Percentiles rank a stretch among this genome's conserved stretches.
Evolutionary conservation across 495 filamentous ascomycete genomes (phyloP).

Genomic region (Hypoxylon fragiforme): DNA sequence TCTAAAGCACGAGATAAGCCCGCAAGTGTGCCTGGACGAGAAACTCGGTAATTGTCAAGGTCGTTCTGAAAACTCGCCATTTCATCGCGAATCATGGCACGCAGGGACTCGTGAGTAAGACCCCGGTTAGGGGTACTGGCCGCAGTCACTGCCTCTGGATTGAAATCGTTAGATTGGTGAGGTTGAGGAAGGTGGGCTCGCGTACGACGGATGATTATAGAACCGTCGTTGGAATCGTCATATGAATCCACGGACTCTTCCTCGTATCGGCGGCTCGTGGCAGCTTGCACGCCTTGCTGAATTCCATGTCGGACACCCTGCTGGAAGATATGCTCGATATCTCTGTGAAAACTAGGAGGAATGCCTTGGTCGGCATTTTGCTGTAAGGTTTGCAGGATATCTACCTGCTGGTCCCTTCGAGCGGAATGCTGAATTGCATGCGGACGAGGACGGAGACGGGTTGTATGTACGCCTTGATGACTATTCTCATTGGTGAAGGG

Average conservation of each 20-base stretch:
- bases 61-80: constrained; percentile 11
- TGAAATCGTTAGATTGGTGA: neutral
- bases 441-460: no score
- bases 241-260: neutral
- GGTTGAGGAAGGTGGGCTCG: neutral
- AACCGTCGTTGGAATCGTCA: neutral
- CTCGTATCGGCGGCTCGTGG: no score
- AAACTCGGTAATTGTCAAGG: neutral
- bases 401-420: no score
- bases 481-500: neutral
- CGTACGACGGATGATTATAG: neutral
- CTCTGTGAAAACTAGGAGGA: neutral
- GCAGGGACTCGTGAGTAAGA: constrained; percentile 9
- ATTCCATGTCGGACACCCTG: no score
- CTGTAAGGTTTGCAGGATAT: no score
- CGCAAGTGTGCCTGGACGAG: neutral
- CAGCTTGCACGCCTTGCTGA: no score
- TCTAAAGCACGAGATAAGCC: neutral
- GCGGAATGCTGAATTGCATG: no score
- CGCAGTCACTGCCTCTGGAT: constrained; percentile 1
- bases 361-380: no score
- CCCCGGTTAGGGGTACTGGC: constrained; percentile 16
- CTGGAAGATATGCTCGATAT: neutral
- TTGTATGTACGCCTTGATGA: neutral
- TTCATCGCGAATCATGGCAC: constrained; percentile 10